Conservation (phyloP, 2,329 filamentous ascomycete genomes). For the Arthrocladium fulminans region DNA sequence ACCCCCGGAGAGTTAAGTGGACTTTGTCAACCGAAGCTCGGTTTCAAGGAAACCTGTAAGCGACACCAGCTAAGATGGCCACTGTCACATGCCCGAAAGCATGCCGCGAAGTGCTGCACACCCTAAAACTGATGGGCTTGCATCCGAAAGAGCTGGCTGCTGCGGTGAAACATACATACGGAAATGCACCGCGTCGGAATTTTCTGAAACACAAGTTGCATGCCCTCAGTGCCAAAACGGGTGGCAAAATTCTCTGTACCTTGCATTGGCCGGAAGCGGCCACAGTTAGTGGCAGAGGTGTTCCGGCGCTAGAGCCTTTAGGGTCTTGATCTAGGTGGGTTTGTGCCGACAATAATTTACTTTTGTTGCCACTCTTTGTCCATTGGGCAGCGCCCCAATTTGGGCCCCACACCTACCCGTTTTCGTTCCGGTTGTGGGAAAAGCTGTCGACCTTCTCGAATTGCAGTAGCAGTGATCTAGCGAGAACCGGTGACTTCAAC, state of each 20-base stretch:
- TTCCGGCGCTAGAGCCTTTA: constrained; percentile 5
- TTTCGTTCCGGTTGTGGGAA: neutral
- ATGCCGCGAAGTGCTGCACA: neutral
- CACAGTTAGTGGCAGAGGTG: neutral
- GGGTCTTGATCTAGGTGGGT: neutral
- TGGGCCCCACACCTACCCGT: neutral
- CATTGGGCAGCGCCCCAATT: neutral
- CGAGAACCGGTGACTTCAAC: neutral
- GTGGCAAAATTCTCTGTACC: constrained; percentile 13
- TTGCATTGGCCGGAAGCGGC: constrained; percentile 13
- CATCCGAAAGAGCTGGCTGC: neutral
- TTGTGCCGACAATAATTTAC: neutral
- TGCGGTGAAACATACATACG: neutral
- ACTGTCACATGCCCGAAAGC: neutral
- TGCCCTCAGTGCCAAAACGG: constrained; percentile 3
- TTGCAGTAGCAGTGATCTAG: neutral
- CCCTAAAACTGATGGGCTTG: neutral
- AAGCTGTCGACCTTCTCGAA: constrained; percentile 1
- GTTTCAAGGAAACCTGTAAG: neutral
- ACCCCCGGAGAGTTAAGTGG: too few species aligned
- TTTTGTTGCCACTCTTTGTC: too few species aligned
- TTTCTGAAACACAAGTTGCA: constrained; percentile 22
- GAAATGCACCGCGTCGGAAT: neutral
- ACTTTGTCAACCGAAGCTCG: neutral
- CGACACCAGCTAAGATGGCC: neutral